These are phyloP conservation scores for Stylosanthes scabra DNA, from an alignment of 331 rosid genomes.

Conservation along the genomic window DNA sequence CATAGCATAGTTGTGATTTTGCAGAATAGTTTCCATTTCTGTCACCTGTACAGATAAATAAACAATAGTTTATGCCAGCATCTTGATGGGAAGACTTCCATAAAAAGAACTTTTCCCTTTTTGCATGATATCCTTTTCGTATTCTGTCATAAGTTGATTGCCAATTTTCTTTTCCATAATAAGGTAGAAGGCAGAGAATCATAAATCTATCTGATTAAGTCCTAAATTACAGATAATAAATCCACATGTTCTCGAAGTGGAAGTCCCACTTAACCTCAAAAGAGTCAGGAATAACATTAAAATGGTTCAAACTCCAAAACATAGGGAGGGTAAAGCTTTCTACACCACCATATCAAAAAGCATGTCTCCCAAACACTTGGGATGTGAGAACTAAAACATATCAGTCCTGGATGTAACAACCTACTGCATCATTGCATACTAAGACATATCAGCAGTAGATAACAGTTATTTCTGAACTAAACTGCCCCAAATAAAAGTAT, in stretches of 20 bases:
- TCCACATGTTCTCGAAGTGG: not conserved
- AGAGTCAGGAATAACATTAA: not conserved
- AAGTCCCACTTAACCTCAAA: not conserved
- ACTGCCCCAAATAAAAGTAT: not conserved
- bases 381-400: not conserved
- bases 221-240: not conserved
- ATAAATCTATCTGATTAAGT: not conserved
- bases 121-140: not conserved
- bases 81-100: slow-evolving; percentile 12
- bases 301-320: not conserved
- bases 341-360: not conserved
- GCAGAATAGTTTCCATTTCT: slow-evolving; percentile 93
- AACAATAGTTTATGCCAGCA: slow-evolving; percentile 19
- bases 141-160: slow-evolving; percentile 14
- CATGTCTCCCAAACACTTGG: not conserved
- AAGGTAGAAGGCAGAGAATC: slow-evolving; percentile 14
- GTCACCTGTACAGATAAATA: slow-evolving; percentile 58
- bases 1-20: slow-evolving; percentile 82
- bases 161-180: slow-evolving; percentile 7
- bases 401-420: not conserved
- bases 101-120: not conserved
- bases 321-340: not conserved
- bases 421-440: not conserved
- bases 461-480: not conserved
- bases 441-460: no score